phyloP scores from a whole-genome alignment of 2,329 filamentous ascomycete genomes.

The Pseudopithomyces chartarum region DNA sequence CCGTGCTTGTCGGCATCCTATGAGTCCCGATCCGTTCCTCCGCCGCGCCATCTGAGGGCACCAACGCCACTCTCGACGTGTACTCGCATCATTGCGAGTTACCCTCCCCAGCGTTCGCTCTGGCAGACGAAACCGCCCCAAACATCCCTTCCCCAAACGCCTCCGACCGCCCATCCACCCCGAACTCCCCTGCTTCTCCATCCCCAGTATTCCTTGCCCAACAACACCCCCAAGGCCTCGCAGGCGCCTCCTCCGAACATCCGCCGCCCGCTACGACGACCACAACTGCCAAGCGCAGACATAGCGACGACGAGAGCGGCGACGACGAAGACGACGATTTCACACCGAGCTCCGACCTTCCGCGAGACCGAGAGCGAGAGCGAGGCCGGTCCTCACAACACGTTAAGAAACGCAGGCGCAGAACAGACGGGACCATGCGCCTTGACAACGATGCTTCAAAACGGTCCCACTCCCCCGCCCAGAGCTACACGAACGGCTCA shows the following conservation, averaged over 20 bases:
- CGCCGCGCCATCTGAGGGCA: slow-evolving; percentile 23
- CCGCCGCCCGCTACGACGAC: slow-evolving; percentile 18
- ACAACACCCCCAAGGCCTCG: slow-evolving; percentile 23
- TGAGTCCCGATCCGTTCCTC: slow-evolving; percentile 20
- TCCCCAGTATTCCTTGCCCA: slow-evolving; percentile 43
- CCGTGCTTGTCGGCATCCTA: slow-evolving; percentile 11
- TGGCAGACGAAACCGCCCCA: slow-evolving; percentile 71
- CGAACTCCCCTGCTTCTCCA: slow-evolving; percentile 58
- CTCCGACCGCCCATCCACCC: slow-evolving; percentile 69
- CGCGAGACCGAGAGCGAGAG: slow-evolving; percentile 22
- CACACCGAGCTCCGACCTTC: slow-evolving; percentile 22
- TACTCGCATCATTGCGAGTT: slow-evolving; percentile 40
- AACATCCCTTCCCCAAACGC: slow-evolving; percentile 64
- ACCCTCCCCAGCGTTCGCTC: slow-evolving; percentile 58
- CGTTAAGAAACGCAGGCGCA: slow-evolving; percentile 50
- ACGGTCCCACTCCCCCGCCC: slow-evolving; percentile 42
- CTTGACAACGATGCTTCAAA: slow-evolving; percentile 50
- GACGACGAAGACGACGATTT: slow-evolving; percentile 4
- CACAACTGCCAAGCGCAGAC: slow-evolving; percentile 33
- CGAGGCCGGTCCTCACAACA: slow-evolving; percentile 41
- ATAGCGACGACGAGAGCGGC: slow-evolving; percentile 38
- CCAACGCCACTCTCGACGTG: slow-evolving; percentile 24
- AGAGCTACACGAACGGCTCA: slow-evolving; percentile 47
- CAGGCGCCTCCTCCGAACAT: slow-evolving; percentile 19
- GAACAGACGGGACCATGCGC: slow-evolving; percentile 49